Conservation (phyloP, 2,329 filamentous ascomycete species). For the Acephala macrosclerotiorum region DNA sequence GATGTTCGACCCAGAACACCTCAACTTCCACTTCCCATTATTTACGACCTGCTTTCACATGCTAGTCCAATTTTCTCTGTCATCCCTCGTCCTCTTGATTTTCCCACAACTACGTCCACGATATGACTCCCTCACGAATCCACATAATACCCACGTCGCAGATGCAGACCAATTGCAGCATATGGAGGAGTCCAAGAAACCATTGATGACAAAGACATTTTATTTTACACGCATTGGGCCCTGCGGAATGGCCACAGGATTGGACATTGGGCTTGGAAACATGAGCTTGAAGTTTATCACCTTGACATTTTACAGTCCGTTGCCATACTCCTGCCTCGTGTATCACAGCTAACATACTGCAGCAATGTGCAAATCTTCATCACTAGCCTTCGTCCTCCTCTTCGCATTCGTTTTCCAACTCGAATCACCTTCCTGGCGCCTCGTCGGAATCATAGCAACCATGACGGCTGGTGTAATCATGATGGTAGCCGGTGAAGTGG, state of each 20-base stretch:
- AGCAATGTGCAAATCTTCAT: constrained; percentile 99
- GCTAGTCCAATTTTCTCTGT: constrained; percentile 88
- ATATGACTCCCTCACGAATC: constrained; percentile 46
- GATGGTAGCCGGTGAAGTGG: constrained; percentile 96
- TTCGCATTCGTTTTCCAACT: constrained; percentile 96
- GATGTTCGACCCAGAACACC: constrained; percentile 90
- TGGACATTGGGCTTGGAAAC: constrained; percentile 96
- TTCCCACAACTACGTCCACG: constrained; percentile 83
- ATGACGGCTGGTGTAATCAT: constrained; percentile 96
- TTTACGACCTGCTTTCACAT: constrained; percentile 97
- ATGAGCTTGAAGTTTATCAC: constrained; percentile 96
- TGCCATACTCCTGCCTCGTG: neutral
- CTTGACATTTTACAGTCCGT: constrained; percentile 90
- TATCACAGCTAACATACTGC: constrained; percentile 25
- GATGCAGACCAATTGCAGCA: constrained; percentile 42
- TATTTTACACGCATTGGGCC: constrained; percentile 92
- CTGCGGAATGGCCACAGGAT: constrained; percentile 88
- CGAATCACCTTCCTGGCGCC: constrained; percentile 83
- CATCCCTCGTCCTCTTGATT: constrained; percentile 79
- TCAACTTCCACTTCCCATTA: constrained; percentile 92
- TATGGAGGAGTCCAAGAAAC: constrained; percentile 44
- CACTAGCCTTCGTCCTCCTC: constrained; percentile 90
- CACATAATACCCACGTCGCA: constrained; percentile 40
- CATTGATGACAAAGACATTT: constrained; percentile 87
- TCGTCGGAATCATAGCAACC: constrained; percentile 85